phyloP scores from a whole-genome alignment of 768 basidiomycete species.

The Termitomyces sp. region DNA sequence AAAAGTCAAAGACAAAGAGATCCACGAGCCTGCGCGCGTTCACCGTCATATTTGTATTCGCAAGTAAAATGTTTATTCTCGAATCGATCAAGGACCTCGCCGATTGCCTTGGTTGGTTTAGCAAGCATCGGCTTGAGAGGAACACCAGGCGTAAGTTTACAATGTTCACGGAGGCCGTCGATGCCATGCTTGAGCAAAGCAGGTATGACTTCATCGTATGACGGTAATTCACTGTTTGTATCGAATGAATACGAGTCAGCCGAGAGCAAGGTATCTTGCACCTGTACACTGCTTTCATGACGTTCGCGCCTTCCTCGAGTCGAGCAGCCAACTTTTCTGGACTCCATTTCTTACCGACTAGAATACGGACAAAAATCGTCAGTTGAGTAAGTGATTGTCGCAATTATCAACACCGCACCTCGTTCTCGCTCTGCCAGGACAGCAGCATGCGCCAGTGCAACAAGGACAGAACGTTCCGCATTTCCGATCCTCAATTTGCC shows the following conservation, averaged over 20 bases:
- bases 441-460: slow-evolving; percentile 88
- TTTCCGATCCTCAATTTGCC: slow-evolving; percentile 97
- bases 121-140: slow-evolving; percentile 99
- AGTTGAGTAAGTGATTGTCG: background rate
- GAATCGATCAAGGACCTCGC: slow-evolving; percentile 94
- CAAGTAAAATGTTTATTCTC: slow-evolving; percentile 95
- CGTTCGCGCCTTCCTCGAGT: slow-evolving; percentile 70
- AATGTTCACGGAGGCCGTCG: slow-evolving; percentile 57
- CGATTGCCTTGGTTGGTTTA: slow-evolving; percentile 98
- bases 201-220: slow-evolving; percentile 89
- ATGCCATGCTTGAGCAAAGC: slow-evolving; percentile 80
- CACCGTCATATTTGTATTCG: slow-evolving; percentile 99
- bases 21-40: slow-evolving; percentile 76
- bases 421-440: slow-evolving; percentile 76
- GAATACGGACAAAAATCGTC: background rate
- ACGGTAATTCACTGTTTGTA: slow-evolving; percentile 77
- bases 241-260: background rate
- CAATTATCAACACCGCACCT: slow-evolving; percentile 9
- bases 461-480: slow-evolving; percentile 92
- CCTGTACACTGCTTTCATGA: slow-evolving; percentile 93
- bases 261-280: slow-evolving; percentile 24
- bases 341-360: slow-evolving; percentile 70
- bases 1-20: background rate
- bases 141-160: slow-evolving; percentile 92
- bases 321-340: slow-evolving; percentile 65